These are phyloP conservation scores for Typha latifolia DNA, from an alignment of 176 grass and related monocot species.

Conservation along the genomic window DNA sequence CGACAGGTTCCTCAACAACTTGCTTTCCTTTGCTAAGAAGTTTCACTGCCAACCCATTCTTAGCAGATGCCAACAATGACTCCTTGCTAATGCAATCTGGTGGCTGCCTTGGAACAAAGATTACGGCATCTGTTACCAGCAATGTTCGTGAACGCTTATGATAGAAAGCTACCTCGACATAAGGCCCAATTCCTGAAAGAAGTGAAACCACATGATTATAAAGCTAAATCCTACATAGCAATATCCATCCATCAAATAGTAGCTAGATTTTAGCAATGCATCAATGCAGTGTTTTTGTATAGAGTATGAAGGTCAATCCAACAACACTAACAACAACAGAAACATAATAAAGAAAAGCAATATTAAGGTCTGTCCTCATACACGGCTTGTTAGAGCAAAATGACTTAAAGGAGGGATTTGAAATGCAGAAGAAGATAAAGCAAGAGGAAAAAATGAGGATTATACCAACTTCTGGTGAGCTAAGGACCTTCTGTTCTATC, in stretches of 20 bases:
- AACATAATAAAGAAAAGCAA: too few species aligned
- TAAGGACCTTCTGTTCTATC: conserved; percentile 92
- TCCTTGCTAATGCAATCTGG: conserved; percentile 88
- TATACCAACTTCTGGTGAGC: conserved; percentile 95
- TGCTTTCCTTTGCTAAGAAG: conserved; percentile 89
- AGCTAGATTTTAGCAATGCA: not conserved
- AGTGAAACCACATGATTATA: conserved; percentile 8
- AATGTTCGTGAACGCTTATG: conserved; percentile 67
- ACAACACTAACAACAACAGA: too few species aligned
- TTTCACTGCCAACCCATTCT: conserved; percentile 91
- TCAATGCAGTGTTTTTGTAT: not conserved
- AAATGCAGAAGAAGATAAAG: not conserved
- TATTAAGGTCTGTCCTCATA: not conserved
- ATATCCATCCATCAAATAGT: too few species aligned
- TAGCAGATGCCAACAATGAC: conserved; percentile 70
- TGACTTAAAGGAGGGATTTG: not conserved
- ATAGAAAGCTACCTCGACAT: conserved; percentile 90
- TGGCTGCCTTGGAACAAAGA: conserved; percentile 71
- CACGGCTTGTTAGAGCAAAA: not conserved
- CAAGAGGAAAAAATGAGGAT: not conserved
- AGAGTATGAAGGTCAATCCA: not conserved
- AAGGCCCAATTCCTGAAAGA: conserved; percentile 84
- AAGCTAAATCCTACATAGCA: too few species aligned
- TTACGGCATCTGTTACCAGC: conserved; percentile 84
- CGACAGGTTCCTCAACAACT: conserved; percentile 66